phyloP scores from a whole-genome alignment of 306 rosid genomes.

The Elaeagnus macrophylla region DNA sequence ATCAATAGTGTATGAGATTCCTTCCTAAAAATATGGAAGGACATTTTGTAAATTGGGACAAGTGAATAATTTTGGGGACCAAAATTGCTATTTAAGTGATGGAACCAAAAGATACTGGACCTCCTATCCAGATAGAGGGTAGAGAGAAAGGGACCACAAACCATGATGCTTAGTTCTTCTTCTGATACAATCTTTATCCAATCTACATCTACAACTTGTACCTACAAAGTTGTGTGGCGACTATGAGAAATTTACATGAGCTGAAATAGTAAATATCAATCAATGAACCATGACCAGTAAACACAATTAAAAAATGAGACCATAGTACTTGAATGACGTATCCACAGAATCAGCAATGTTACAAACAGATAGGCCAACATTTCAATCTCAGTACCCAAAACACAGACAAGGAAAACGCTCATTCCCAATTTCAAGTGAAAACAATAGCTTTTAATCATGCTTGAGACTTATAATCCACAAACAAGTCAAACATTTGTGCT shows the following conservation, averaged over 20 bases:
- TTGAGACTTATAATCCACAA: too few relatives aligned
- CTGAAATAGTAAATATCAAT: conserved; percentile 3
- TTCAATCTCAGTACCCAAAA: too few relatives aligned
- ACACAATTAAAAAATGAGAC: neutral
- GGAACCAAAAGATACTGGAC: neutral
- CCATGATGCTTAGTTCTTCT: conserved; percentile 76
- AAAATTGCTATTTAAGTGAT: neutral
- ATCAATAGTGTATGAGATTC: conserved; percentile 50
- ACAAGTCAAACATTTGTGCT: too few relatives aligned
- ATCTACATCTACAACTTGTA: conserved; percentile 83
- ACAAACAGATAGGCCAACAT: too few relatives aligned
- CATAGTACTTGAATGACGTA: neutral
- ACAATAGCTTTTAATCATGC: too few relatives aligned
- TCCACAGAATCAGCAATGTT: too few relatives aligned
- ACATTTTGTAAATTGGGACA: conserved; percentile 13
- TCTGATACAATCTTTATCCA: conserved; percentile 69
- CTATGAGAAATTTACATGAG: conserved; percentile 14
- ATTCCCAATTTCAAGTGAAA: too few relatives aligned
- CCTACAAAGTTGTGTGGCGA: conserved; percentile 36
- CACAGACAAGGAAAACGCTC: too few relatives aligned
- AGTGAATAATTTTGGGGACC: neutral
- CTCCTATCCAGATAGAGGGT: neutral
- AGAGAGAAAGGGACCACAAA: conserved; percentile 18
- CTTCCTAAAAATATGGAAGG: conserved; percentile 53
- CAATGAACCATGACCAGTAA: neutral